Percentiles rank a stretch among this genome's conserved stretches.
Evolutionary conservation across 257 asterid species (phyloP).

Genomic region (Gynochthodes officinalis): DNA sequence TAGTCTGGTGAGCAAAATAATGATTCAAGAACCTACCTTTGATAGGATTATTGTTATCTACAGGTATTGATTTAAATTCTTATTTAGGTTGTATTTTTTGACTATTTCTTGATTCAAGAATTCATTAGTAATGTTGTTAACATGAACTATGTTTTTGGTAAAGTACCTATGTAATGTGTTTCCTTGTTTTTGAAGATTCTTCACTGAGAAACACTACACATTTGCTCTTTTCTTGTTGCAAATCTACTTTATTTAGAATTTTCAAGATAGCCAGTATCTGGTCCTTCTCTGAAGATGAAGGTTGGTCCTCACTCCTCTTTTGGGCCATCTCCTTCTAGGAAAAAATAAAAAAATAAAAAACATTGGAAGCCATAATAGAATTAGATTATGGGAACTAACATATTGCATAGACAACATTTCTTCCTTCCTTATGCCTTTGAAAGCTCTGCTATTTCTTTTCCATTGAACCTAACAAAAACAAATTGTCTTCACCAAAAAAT

Average conservation of each 20-base stretch:
- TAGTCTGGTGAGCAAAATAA: constrained; percentile 60
- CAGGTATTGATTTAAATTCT: constrained; percentile 65
- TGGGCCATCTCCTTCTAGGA: no score
- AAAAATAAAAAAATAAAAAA: no score
- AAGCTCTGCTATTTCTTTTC: background rate
- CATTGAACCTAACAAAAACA: background rate
- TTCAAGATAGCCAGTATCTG: background rate
- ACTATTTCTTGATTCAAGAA: no score
- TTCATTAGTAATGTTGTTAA: background rate
- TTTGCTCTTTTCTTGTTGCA: background rate
- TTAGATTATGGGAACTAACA: background rate
- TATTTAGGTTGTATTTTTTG: no score
- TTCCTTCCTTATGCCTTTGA: background rate
- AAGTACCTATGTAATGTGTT: background rate
- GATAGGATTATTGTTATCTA: constrained; percentile 96
- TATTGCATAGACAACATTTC: background rate
- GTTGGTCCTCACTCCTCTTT: no score
- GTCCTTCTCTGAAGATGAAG: no score
- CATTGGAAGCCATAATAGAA: background rate
- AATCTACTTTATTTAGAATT: background rate
- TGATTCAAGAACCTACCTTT: constrained; percentile 95
- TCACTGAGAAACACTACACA: background rate
- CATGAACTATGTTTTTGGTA: background rate
- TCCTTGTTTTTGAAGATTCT: background rate
- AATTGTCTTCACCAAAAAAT: background rate